phyloP scores from a whole-genome alignment of 345 rosid genomes.

The Chamaenerion angustifolium region DNA sequence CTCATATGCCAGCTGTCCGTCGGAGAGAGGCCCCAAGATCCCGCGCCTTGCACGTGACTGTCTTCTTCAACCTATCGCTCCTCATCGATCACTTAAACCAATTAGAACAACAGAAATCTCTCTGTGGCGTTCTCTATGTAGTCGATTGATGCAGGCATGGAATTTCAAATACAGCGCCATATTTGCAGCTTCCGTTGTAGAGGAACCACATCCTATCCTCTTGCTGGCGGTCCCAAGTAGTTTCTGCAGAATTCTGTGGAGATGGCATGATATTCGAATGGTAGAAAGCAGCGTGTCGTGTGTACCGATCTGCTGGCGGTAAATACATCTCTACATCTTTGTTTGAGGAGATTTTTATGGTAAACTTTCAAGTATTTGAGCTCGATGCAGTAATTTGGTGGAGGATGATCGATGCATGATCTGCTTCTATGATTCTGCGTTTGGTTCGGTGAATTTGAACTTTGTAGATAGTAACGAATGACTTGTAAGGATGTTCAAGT shows the following conservation, averaged over 20 bases:
- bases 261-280: constrained; percentile 4
- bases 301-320: constrained; percentile 12
- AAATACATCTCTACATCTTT: background rate
- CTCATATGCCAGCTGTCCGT: background rate
- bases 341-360: background rate
- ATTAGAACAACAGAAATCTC: background rate
- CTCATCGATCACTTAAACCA: background rate
- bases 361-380: background rate
- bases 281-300: background rate
- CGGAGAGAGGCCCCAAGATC: constrained; percentile 4
- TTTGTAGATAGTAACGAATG: background rate
- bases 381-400: background rate
- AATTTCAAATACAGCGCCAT: background rate
- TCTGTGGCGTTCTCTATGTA: constrained; percentile 1
- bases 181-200: background rate
- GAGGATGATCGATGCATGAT: background rate
- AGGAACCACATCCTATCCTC: background rate
- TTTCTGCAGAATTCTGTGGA: background rate
- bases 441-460: background rate
- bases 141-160: too few relatives aligned
- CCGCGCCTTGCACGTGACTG: constrained; percentile 7
- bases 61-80: background rate
- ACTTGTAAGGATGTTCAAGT: too few relatives aligned
- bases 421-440: background rate
- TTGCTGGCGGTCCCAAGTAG: background rate